Conservation (phyloP, 2,329 filamentous ascomycete genomes). For the Neoarthrinium moseri region DNA sequence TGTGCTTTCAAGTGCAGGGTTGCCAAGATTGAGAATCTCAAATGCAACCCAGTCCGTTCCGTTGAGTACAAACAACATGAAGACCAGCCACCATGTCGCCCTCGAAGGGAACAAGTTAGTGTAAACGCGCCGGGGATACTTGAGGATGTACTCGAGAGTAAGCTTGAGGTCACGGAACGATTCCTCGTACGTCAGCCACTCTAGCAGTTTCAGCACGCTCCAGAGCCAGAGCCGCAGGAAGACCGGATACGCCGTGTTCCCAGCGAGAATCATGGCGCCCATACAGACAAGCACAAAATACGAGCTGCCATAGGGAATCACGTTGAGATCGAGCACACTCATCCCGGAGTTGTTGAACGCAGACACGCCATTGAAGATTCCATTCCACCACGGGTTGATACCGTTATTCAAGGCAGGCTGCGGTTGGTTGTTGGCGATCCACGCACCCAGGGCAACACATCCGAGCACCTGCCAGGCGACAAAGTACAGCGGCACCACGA, state of each 20-base stretch:
- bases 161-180: constrained; percentile 30
- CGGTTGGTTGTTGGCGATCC: constrained; percentile 43
- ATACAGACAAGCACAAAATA: constrained; percentile 28
- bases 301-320: constrained; percentile 43
- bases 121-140: constrained; percentile 39
- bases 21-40: constrained; percentile 51
- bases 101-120: constrained; percentile 51
- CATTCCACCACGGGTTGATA: constrained; percentile 54
- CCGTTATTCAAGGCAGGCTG: constrained; percentile 35
- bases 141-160: constrained; percentile 34
- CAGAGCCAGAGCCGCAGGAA: constrained; percentile 48
- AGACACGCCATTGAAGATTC: constrained; percentile 53
- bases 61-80: constrained; percentile 34
- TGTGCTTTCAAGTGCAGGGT: constrained; percentile 41
- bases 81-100: constrained; percentile 52
- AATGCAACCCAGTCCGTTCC: constrained; percentile 51
- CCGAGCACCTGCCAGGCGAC: constrained; percentile 58
- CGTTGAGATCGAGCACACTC: constrained; percentile 53
- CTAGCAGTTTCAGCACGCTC: constrained; percentile 32
- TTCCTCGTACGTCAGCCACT: constrained; percentile 19
- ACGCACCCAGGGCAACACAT: constrained; percentile 51
- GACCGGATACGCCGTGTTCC: constrained; percentile 52
- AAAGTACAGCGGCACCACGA: constrained; percentile 50
- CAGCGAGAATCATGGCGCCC: constrained; percentile 37
- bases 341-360: constrained; percentile 60